Percentiles rank a stretch among this genome's conserved stretches.
These are phyloP conservation scores for Skeletonema grethae DNA, from an alignment of 108 stramenopile species.

Conservation along the genomic window DNA sequence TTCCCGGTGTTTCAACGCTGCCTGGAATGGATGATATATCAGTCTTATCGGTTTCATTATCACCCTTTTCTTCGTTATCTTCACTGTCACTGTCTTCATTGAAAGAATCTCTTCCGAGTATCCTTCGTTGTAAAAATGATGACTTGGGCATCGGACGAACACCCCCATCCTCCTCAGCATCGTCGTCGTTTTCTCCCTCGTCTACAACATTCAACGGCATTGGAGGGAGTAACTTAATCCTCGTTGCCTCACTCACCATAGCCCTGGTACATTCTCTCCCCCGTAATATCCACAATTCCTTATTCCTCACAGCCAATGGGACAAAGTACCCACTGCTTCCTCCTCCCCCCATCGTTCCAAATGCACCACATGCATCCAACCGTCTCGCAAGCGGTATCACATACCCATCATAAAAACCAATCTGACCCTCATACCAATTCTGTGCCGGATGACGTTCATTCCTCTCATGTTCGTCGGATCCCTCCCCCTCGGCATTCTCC, in stretches of 20 bases:
- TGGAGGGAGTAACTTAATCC: constrained; percentile 16
- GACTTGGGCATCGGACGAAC: background rate
- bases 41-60: background rate
- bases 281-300: constrained; percentile 19
- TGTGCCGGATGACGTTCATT: constrained; percentile 21
- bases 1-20: constrained; percentile 12
- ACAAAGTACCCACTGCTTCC: constrained; percentile 9
- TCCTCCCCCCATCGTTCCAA: constrained; percentile 6
- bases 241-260: constrained; percentile 23
- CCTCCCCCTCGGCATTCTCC: background rate
- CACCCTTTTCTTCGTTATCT: background rate
- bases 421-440: constrained; percentile 33
- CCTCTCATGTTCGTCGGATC: background rate
- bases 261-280: constrained; percentile 18
- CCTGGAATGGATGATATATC: constrained; percentile 1
- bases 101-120: background rate
- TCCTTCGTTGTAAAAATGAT: background rate
- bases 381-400: constrained; percentile 28
- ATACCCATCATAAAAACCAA: constrained; percentile 24
- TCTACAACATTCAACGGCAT: constrained; percentile 10
- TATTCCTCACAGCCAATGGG: constrained; percentile 24
- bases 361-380: constrained; percentile 28
- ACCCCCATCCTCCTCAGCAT: background rate
- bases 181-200: background rate
- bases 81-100: constrained; percentile 6